Percentiles rank a stretch among this genome's conserved stretches.
Conservation (phyloP, 257 asterid species). For the Capsicum chinense region DNA sequence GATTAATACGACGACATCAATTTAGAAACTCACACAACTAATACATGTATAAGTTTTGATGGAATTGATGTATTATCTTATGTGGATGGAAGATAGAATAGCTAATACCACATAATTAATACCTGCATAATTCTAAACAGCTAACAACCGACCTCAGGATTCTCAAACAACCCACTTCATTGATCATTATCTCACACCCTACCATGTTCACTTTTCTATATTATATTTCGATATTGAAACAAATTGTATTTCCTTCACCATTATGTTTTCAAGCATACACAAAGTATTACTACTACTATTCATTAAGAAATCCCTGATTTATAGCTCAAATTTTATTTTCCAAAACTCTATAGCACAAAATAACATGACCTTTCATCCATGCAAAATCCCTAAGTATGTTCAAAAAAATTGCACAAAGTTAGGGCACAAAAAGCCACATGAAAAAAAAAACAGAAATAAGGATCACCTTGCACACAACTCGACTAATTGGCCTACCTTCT, state of each 20-base stretch:
- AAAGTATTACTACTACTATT: background rate
- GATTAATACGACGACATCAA: too few species aligned
- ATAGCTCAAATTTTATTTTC: background rate
- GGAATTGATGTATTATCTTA: too few species aligned
- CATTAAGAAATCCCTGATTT: background rate
- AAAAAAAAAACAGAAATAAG: too few species aligned
- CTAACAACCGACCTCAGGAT: background rate
- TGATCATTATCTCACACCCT: background rate
- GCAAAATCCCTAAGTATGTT: background rate
- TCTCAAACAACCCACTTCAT: background rate
- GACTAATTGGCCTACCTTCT: too few species aligned
- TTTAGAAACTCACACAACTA: too few species aligned
- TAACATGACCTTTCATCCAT: background rate
- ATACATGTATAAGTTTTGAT: too few species aligned
- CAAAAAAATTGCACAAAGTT: background rate
- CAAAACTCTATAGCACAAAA: background rate
- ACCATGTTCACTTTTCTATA: background rate
- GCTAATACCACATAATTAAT: too few species aligned
- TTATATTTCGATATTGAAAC: background rate
- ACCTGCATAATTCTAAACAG: background rate
- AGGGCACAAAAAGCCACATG: slow-evolving; percentile 17
- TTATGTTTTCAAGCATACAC: background rate
- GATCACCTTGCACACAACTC: too few species aligned
- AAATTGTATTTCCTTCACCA: background rate
- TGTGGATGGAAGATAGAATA: too few species aligned